Evolutionary conservation across 495 filamentous ascomycete species (phyloP).

Genomic region (Corynascus novoguineensis): DNA sequence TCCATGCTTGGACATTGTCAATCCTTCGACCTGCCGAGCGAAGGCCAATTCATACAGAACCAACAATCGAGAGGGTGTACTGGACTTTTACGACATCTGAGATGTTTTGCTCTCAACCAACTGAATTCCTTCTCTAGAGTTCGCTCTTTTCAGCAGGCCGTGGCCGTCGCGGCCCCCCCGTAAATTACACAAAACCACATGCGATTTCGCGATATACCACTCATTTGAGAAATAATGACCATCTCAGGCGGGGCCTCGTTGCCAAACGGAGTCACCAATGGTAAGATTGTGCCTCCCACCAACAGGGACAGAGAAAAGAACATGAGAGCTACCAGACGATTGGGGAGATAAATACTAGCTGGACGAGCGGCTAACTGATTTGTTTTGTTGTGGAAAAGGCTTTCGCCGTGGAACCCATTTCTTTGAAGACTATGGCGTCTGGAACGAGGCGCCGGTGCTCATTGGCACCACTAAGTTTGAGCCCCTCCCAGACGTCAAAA

Average conservation of each 20-base stretch:
- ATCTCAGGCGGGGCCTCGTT: neutral
- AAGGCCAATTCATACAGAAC: neutral
- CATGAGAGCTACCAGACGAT: neutral
- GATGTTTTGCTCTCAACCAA: neutral
- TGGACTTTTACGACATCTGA: neutral
- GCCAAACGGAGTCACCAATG: neutral
- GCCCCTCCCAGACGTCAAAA: slow-evolving; percentile 56
- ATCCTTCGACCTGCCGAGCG: neutral
- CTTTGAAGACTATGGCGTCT: slow-evolving; percentile 50
- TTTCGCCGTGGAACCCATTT: slow-evolving; percentile 31
- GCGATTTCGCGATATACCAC: neutral
- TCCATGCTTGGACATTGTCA: slow-evolving; percentile 6
- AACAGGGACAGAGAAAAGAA: neutral
- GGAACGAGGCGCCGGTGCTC: slow-evolving; percentile 61
- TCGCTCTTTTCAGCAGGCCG: neutral
- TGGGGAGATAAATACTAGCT: neutral
- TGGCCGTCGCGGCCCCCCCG: neutral
- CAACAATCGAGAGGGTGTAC: neutral
- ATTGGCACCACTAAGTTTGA: slow-evolving; percentile 60
- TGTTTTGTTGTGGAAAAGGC: neutral
- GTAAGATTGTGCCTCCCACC: neutral
- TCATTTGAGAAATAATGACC: slow-evolving; percentile 5
- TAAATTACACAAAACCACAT: neutral
- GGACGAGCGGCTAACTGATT: neutral
- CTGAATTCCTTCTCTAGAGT: neutral